A percentile compares a stretch with the other conserved stretches of the same genome.
Evolutionary conservation across 2,329 filamentous ascomycete species (phyloP).

Genomic region (Penicillium sumatraense): DNA sequence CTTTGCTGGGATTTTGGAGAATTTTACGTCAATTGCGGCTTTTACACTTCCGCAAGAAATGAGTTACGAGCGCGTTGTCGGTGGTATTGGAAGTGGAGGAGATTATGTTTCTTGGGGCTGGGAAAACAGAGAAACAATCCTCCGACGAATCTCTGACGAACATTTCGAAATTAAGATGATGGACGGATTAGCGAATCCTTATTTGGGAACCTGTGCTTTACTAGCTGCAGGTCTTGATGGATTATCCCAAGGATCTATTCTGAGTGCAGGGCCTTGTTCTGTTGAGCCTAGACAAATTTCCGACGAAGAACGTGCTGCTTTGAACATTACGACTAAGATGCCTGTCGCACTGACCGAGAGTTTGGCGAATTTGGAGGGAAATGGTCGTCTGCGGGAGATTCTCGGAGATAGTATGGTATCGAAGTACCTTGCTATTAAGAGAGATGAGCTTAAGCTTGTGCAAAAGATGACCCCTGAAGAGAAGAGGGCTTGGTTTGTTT

Average conservation of each 20-base stretch:
- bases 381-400: not conserved
- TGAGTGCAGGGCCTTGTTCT: not conserved
- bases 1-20: constrained; percentile 30
- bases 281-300: not conserved
- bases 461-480: not conserved
- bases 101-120: constrained; percentile 33
- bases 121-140: constrained; percentile 31
- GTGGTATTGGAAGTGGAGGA: constrained; percentile 32
- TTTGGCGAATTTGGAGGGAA: not conserved
- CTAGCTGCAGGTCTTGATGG: constrained; percentile 26
- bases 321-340: not conserved
- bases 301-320: not conserved
- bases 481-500: not conserved
- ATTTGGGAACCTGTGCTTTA: constrained; percentile 28
- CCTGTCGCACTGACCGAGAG: not conserved
- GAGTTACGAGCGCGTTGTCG: constrained; percentile 28
- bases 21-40: constrained; percentile 28
- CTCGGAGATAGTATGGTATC: not conserved
- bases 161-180: constrained; percentile 33
- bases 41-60: constrained; percentile 28
- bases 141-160: constrained; percentile 26
- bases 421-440: not conserved
- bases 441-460: not conserved
- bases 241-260: not conserved
- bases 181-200: constrained; percentile 37